Percentiles rank a stretch among this genome's conserved stretches.
Evolutionary conservation across 768 basidiomycete species (phyloP).

Genomic region (Boletus speciosus): DNA sequence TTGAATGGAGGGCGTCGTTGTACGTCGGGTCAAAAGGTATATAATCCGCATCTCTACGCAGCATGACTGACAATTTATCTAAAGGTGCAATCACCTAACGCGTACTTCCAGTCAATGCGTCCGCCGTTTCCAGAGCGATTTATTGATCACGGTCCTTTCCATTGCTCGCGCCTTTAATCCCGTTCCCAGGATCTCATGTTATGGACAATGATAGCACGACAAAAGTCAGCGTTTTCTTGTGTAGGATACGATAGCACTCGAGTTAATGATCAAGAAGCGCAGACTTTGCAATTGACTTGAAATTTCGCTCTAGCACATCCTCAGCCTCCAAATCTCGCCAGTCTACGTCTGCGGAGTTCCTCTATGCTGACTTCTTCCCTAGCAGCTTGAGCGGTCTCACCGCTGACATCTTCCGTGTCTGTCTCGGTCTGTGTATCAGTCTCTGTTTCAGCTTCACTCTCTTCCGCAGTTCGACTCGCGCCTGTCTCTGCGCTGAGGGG

Average conservation of each 20-base stretch:
- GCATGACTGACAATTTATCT: neutral
- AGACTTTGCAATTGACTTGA: neutral
- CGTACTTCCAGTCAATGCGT: neutral
- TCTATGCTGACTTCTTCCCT: constrained; percentile 51
- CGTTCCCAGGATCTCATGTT: neutral
- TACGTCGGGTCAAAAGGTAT: neutral
- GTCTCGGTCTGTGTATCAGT: constrained; percentile 37
- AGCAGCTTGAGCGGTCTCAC: constrained; percentile 7
- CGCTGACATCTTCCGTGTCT: constrained; percentile 16
- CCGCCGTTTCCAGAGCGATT: neutral
- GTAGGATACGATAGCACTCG: neutral
- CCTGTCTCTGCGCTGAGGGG: neutral
- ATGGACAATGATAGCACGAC: neutral
- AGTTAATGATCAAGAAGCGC: neutral
- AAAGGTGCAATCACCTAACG: neutral
- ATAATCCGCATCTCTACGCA: neutral
- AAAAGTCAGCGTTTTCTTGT: neutral
- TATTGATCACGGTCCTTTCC: neutral
- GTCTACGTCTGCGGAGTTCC: constrained; percentile 60
- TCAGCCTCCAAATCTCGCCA: constrained; percentile 61
- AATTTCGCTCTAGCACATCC: neutral
- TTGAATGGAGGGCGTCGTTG: neutral
- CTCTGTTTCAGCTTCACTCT: constrained; percentile 32
- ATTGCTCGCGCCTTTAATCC: neutral
- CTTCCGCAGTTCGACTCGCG: constrained; percentile 12